Percentiles rank a stretch among this genome's conserved stretches.
These are phyloP conservation scores for Rickenella mellea DNA, from an alignment of 768 basidiomycete genomes.

Conservation along the genomic window DNA sequence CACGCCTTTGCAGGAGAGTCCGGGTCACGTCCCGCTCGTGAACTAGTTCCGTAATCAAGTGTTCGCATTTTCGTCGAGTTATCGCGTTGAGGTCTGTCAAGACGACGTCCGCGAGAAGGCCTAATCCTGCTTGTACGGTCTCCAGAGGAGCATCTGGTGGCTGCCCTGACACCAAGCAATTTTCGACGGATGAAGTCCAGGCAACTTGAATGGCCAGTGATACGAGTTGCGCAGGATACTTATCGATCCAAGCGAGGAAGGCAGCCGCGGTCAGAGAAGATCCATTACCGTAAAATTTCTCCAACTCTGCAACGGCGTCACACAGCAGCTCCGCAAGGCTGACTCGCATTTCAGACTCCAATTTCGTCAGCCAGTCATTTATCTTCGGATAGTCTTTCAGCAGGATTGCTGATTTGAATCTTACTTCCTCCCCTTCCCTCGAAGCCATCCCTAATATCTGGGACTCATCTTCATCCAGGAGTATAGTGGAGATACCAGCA, in stretches of 20 bases:
- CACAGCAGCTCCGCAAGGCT: conserved; percentile 79
- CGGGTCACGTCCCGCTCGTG: conserved; percentile 96
- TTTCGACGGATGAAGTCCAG: conserved; percentile 85
- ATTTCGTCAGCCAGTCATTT: conserved; percentile 93
- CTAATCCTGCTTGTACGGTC: conserved; percentile 73
- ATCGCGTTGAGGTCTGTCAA: conserved; percentile 80
- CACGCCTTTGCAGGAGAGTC: conserved; percentile 55
- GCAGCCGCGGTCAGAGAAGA: conserved; percentile 49
- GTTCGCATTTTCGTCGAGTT: conserved; percentile 96
- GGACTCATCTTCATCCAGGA: conserved; percentile 78
- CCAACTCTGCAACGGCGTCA: conserved; percentile 72
- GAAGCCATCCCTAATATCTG: conserved; percentile 92
- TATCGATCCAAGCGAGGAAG: conserved; percentile 86
- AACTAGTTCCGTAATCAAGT: conserved; percentile 96
- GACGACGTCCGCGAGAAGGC: conserved; percentile 94
- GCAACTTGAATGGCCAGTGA: conserved; percentile 92
- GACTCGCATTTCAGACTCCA: conserved; percentile 88
- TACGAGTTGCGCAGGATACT: conserved; percentile 92
- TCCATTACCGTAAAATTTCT: conserved; percentile 67
- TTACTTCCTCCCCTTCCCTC: conserved; percentile 89
- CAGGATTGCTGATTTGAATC: conserved; percentile 71
- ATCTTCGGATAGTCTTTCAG: conserved; percentile 95
- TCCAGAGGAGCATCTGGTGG: conserved; percentile 59
- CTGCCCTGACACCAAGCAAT: conserved; percentile 44
- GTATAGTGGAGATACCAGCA: conserved; percentile 87